Conservation (phyloP, 192 early-diverging fungal genomes). For the Podila clonocystis region DNA sequence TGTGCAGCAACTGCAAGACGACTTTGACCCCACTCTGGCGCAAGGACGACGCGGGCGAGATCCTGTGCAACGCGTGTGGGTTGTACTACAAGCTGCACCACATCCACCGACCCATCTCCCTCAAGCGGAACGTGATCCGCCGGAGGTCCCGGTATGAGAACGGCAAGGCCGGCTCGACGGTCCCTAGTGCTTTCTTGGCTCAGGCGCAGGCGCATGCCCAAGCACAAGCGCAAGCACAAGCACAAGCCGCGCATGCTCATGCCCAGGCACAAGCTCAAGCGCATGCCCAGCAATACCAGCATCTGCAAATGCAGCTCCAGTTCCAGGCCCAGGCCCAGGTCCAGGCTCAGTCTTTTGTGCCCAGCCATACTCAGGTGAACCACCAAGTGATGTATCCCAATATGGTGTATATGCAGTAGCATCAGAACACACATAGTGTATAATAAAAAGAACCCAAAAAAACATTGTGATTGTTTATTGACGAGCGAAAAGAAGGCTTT, state of each 20-base stretch:
- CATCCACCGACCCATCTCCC: slow-evolving; percentile 74
- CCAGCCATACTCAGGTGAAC: slow-evolving; percentile 6
- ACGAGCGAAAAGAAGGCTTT: too few species aligned
- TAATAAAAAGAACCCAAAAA: too few species aligned
- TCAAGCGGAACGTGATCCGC: slow-evolving; percentile 77
- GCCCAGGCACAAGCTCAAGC: slow-evolving; percentile 2
- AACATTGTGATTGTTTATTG: too few species aligned
- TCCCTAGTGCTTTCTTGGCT: not conserved
- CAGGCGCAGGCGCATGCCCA: slow-evolving; percentile 2
- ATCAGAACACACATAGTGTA: not conserved
- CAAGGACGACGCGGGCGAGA: slow-evolving; percentile 71
- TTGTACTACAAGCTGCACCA: slow-evolving; percentile 88
- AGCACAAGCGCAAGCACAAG: slow-evolving; percentile 6
- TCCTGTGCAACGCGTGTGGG: slow-evolving; percentile 93
- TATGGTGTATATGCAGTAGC: not conserved
- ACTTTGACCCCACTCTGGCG: slow-evolving; percentile 81
- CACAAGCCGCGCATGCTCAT: slow-evolving; percentile 3
- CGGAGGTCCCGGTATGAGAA: slow-evolving; percentile 57
- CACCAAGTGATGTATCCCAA: slow-evolving; percentile 9
- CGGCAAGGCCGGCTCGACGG: slow-evolving; percentile 4
- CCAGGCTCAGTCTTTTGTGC: not conserved
- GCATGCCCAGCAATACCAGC: not conserved
- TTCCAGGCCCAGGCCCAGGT: slow-evolving; percentile 6
- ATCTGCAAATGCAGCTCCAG: not conserved
- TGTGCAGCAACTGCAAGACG: slow-evolving; percentile 78